Evolutionary conservation across 495 filamentous ascomycete species (phyloP).

Genomic region (Penicillium cataractarum): DNA sequence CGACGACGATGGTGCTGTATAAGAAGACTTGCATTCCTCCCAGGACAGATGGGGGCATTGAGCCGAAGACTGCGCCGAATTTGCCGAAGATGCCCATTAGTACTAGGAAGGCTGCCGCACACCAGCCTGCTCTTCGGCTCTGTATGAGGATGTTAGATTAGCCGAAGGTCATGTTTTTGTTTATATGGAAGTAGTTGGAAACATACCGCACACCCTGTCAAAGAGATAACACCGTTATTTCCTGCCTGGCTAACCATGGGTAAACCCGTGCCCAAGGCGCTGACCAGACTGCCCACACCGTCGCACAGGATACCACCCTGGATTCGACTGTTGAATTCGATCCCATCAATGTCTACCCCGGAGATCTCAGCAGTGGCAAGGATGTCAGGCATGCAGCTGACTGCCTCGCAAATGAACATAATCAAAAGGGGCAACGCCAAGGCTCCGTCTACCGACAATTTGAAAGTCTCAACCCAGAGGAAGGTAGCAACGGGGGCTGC

Average conservation of each 20-base stretch:
- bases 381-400: constrained; percentile 84
- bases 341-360: constrained; percentile 75
- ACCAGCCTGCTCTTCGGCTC: constrained; percentile 52
- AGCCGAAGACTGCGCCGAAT: constrained; percentile 77
- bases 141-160: constrained; percentile 3
- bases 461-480: constrained; percentile 85
- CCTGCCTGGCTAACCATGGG: constrained; percentile 76
- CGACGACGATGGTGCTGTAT: constrained; percentile 77
- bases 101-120: constrained; percentile 63
- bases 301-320: constrained; percentile 84
- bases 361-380: constrained; percentile 78
- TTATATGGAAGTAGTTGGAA: constrained; percentile 32
- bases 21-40: constrained; percentile 91
- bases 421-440: constrained; percentile 73
- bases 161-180: background rate
- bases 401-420: constrained; percentile 61
- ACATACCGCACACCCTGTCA: constrained; percentile 74
- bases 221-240: constrained; percentile 84
- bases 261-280: constrained; percentile 74
- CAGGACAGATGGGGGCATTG: constrained; percentile 77
- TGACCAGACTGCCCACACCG: constrained; percentile 75
- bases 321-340: constrained; percentile 78
- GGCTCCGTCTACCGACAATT: constrained; percentile 74
- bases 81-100: constrained; percentile 85
- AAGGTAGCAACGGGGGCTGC: constrained; percentile 71